Evolutionary conservation across 345 rosid genomes (phyloP).

Genomic region (Zanthoxylum bungeanum): DNA sequence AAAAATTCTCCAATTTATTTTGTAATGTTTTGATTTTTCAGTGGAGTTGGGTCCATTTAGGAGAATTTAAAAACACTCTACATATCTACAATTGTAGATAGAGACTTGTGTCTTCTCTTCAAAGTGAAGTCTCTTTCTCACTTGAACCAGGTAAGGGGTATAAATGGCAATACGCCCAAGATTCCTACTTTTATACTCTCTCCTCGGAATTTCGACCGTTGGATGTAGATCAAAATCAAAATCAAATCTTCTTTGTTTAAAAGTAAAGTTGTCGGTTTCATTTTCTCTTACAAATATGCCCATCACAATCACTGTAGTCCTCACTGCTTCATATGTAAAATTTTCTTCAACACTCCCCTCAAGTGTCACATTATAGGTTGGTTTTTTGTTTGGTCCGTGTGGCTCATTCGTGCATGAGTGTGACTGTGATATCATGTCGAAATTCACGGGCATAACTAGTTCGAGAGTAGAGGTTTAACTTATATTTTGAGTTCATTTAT

Average conservation of each 20-base stretch:
- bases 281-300: no score
- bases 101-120: constrained; percentile 79
- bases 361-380: no score
- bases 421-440: no score
- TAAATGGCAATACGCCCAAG: no score
- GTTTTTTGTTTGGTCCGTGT: no score
- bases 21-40: constrained; percentile 21
- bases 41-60: constrained; percentile 50
- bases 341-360: constrained; percentile 14
- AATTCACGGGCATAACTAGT: no score
- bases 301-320: neutral
- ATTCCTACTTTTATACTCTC: constrained; percentile 13
- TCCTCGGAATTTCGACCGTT: constrained; percentile 10
- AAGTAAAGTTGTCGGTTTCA: constrained; percentile 26
- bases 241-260: constrained; percentile 27
- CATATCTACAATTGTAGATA: constrained; percentile 51
- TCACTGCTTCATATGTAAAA: neutral
- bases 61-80: constrained; percentile 44
- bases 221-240: constrained; percentile 15
- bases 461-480: no score
- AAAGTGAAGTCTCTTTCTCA: constrained; percentile 68
- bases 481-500: no score
- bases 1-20: constrained; percentile 25
- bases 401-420: no score
- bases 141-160: constrained; percentile 24